Evolutionary conservation across 306 rosid genomes (phyloP).

Genomic region (Prunus padus): DNA sequence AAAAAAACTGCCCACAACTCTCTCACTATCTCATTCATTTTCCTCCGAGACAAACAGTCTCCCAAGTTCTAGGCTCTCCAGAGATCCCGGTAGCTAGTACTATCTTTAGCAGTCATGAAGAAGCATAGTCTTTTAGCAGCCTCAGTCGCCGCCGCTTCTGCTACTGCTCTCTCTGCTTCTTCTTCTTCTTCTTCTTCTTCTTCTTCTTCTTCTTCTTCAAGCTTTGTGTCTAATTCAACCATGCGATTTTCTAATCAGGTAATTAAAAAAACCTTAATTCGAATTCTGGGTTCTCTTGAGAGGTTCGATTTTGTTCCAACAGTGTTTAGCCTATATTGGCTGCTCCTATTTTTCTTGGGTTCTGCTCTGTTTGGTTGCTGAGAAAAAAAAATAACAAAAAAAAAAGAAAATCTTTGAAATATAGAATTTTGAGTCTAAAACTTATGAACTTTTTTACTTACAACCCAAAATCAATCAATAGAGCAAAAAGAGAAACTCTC

Average conservation of each 20-base stretch:
- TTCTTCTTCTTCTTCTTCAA: slow-evolving; percentile 20
- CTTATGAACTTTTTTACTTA: background rate
- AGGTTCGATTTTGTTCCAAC: background rate
- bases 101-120: slow-evolving; percentile 34
- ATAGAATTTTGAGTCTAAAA: background rate
- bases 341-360: background rate
- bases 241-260: slow-evolving; percentile 34
- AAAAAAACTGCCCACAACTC: too few relatives aligned
- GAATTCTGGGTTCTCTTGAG: background rate
- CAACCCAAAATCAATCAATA: background rate
- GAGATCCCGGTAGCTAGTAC: background rate
- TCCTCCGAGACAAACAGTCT: slow-evolving; percentile 10
- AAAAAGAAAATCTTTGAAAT: too few relatives aligned
- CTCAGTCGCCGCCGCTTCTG: slow-evolving; percentile 44
- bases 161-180: slow-evolving; percentile 29
- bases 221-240: slow-evolving; percentile 9
- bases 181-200: slow-evolving; percentile 16
- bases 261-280: background rate
- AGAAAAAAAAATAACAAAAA: background rate
- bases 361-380: slow-evolving; percentile 18
- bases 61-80: background rate
- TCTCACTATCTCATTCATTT: slow-evolving; percentile 10
- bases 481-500: background rate
- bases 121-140: slow-evolving; percentile 38
- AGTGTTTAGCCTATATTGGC: background rate